Conservation (phyloP, 345 rosid genomes). For the Eucalyptus erythrocorys region DNA sequence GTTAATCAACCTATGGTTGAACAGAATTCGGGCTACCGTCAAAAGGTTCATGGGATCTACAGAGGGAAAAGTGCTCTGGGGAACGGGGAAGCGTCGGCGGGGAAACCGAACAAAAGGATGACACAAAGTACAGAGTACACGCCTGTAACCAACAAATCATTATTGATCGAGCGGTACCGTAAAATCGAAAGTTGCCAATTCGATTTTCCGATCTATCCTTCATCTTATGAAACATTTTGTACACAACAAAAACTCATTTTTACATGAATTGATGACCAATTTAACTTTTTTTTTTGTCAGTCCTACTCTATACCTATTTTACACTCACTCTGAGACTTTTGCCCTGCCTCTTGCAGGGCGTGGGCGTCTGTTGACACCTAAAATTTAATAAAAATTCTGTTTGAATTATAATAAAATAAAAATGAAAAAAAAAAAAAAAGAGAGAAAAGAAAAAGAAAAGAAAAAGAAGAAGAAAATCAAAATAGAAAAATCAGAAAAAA, state of each 20-base stretch:
- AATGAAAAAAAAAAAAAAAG: too few relatives aligned
- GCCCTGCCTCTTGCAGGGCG: too few relatives aligned
- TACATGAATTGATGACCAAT: too few relatives aligned
- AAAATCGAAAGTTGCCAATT: background rate
- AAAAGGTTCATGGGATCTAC: background rate
- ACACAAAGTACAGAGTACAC: background rate
- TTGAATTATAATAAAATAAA: too few relatives aligned
- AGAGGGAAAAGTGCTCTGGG: background rate
- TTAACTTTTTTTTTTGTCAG: too few relatives aligned
- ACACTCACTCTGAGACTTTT: too few relatives aligned
- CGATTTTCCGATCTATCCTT: background rate
- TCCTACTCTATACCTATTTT: too few relatives aligned
- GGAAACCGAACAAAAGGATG: background rate
- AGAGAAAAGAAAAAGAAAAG: too few relatives aligned
- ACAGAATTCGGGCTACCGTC: background rate
- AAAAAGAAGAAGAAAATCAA: too few relatives aligned
- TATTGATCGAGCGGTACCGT: background rate
- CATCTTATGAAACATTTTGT: background rate
- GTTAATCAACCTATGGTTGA: background rate
- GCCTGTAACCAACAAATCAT: background rate
- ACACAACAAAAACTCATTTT: background rate
- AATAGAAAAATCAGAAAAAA: too few relatives aligned
- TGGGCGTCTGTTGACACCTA: too few relatives aligned
- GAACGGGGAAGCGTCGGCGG: background rate
- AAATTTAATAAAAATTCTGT: too few relatives aligned